Base-by-base conservation (phyloP, 1,139 yeast species). In the Nakaseomyces bracarensis region DNA sequence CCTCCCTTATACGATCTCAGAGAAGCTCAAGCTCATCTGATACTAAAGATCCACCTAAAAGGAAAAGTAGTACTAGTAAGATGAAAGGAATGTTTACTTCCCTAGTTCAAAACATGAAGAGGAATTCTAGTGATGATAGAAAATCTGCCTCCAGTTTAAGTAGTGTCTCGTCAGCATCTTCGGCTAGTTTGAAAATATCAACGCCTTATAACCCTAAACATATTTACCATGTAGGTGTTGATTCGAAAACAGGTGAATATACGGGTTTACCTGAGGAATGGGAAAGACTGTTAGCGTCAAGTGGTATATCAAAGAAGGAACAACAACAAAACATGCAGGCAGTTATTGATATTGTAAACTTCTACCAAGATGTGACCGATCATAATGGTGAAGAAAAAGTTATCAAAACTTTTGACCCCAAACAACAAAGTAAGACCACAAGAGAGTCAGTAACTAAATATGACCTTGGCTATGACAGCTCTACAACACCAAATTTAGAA, bases 291-390 rank as follows among this genome's bases (percentile, higher is more conserved):
- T 70, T 91, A 47, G 75, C 81, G 15, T 93, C 89, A 14, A 81
- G 87, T 59, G 97, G 97, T 35, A 85, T 91, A 41, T 75, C 94
- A 4, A 77, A 75, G 52, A 75, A 74, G 36, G 97, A 91, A 53
- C 96, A 87, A 57, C 80, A 82, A 53, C 83, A 82, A 53, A 87
- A 91, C 58, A 96, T 96, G 2, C 93, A 86, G 63, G 96, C 95
- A 0, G 95, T 87, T 7, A 79, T 84, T 74, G 95, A 87, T 57
- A 87, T 89, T 50, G 94, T 89, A 46, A 85, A 89, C 33, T 86
- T 85, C 57, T 85, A 83, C 60, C 87, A 83, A 54, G 85, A 81
- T 47, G 70, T 71, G 8, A 71, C 77, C 36, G 79, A 78, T 51
- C 45, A 51, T 1, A 74, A 77, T 41, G 77, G 76, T 20, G 91